Conservation (phyloP, 108 stramenopile species). For the Aurantiochytrium sp. region DNA sequence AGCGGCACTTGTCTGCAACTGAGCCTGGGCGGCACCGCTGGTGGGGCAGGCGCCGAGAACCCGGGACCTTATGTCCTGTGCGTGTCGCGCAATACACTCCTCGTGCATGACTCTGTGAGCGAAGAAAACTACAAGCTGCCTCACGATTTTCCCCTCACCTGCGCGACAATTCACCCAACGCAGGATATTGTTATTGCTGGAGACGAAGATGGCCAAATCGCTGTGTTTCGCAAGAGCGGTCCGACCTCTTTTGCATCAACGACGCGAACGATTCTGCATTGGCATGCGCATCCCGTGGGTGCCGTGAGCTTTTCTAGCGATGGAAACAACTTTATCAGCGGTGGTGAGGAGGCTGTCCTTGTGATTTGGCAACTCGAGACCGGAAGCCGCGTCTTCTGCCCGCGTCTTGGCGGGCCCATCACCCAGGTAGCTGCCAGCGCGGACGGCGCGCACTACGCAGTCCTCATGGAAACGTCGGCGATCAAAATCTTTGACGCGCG, state of each 20-base stretch:
- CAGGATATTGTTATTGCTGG: not conserved
- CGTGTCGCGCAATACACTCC: not conserved
- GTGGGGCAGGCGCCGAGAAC: not conserved
- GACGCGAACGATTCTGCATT: not conserved
- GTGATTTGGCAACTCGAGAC: not conserved
- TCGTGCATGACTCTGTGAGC: not conserved
- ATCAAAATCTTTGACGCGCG: not conserved
- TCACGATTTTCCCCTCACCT: not conserved
- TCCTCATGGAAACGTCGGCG: not conserved
- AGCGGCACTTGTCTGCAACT: not conserved
- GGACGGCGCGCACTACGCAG: not conserved
- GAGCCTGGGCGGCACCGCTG: not conserved
- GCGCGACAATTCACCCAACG: not conserved
- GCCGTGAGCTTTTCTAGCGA: not conserved
- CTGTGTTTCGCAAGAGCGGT: not conserved
- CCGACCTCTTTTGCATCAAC: not conserved
- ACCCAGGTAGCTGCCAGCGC: not conserved
- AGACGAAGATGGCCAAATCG: not conserved
- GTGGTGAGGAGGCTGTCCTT: not conserved
- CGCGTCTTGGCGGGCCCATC: not conserved
- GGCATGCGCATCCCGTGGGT: not conserved
- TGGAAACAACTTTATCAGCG: not conserved
- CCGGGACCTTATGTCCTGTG: not conserved
- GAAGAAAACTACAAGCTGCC: not conserved
- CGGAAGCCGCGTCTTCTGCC: not conserved